A percentile compares a stretch with the other conserved stretches of the same genome.
Conservation (phyloP, 805 yeast genomes). For the Metschnikowia santaceciliae region DNA sequence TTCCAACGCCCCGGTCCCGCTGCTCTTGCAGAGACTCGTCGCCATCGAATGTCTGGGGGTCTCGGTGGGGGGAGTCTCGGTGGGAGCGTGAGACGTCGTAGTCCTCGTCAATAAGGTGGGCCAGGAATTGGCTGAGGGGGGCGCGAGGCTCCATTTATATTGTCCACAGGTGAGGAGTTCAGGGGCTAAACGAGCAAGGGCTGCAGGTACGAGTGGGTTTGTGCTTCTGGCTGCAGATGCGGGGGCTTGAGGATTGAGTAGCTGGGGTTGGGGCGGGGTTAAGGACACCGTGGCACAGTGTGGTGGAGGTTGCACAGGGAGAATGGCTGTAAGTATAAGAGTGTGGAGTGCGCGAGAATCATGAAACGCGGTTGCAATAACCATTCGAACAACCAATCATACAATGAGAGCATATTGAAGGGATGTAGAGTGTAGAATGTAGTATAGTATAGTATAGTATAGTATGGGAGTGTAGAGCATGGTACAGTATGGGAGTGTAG, state of each 20-base stretch:
- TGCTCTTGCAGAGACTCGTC: not conserved
- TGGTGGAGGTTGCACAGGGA: not conserved
- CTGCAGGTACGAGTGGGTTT: not conserved
- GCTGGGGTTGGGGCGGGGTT: not conserved
- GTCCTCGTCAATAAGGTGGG: conserved; percentile 13
- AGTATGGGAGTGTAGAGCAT: too few species aligned
- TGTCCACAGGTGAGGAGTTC: not conserved
- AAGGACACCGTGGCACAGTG: not conserved
- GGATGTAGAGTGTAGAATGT: too few species aligned
- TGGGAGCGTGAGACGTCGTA: conserved; percentile 5
- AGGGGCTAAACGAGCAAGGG: not conserved
- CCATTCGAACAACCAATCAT: too few species aligned
- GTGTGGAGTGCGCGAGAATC: conserved; percentile 1
- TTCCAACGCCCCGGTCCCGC: conserved; percentile 2
- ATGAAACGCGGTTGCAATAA: conserved; percentile 1
- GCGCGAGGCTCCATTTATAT: conserved; percentile 5
- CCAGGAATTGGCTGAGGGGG: conserved; percentile 8
- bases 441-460: too few species aligned
- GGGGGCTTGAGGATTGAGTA: too few species aligned
- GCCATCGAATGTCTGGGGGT: not conserved
- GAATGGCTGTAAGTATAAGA: not conserved
- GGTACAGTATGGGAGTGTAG: too few species aligned
- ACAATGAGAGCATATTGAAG: too few species aligned
- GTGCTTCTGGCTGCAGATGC: too few species aligned
- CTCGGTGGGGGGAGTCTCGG: conserved; percentile 4